Evolutionary conservation across 129 eudicot species (phyloP).

Genomic region (Artemisia annua): DNA sequence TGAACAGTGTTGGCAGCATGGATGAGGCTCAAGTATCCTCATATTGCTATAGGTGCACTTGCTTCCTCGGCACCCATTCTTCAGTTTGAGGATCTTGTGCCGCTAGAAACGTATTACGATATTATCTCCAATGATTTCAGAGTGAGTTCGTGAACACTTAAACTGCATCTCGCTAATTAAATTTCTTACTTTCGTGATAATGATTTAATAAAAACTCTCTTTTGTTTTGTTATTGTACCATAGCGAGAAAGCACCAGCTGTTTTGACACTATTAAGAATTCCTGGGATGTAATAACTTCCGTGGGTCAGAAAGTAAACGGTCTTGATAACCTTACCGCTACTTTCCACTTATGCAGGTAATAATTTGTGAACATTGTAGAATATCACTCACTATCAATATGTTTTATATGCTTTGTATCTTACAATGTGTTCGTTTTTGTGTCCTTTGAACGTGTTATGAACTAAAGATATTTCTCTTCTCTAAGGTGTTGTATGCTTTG

Average conservation of each 20-base stretch:
- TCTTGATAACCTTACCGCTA: conserved; percentile 53
- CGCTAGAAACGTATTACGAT: conserved; percentile 68
- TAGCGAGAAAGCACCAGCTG: conserved; percentile 86
- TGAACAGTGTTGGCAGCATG: conserved; percentile 88
- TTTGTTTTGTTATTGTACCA: not conserved
- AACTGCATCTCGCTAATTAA: not conserved
- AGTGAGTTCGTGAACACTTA: conserved; percentile 40
- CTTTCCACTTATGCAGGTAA: conserved; percentile 75
- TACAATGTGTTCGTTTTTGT: not conserved
- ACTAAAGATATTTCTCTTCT: no score
- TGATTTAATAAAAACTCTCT: not conserved
- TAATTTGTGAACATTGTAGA: not conserved
- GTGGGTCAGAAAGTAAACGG: not conserved
- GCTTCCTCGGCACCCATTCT: conserved; percentile 95
- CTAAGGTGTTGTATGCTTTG: not conserved
- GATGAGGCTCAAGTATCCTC: conserved; percentile 96
- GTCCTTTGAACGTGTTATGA: no score
- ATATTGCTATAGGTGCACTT: conserved; percentile 79
- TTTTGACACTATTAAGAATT: conserved; percentile 78
- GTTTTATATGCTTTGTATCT: not conserved
- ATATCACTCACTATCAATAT: no score
- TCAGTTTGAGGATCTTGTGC: conserved; percentile 88
- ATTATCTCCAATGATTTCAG: conserved; percentile 73
- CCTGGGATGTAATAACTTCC: conserved; percentile 52
- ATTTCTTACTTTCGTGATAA: not conserved